Percentiles rank a stretch among this genome's conserved stretches.
phyloP scores from a whole-genome alignment of 441 rosid species.

The Erodium trifolium region DNA sequence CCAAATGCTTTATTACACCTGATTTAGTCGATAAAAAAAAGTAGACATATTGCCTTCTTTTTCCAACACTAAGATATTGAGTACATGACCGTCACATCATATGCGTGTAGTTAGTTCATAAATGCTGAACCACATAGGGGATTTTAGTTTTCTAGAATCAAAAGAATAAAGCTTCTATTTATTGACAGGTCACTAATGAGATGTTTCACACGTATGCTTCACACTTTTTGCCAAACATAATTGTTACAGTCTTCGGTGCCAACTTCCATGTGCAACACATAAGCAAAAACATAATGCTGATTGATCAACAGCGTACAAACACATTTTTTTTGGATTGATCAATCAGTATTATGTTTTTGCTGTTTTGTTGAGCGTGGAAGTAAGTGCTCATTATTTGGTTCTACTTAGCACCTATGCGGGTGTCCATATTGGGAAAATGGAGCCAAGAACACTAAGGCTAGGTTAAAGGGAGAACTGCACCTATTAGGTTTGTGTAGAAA shows the following conservation, averaged over 20 bases:
- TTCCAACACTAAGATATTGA: neutral
- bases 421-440: neutral
- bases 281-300: neutral
- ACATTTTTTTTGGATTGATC: too few species aligned
- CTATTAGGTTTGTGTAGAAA: neutral
- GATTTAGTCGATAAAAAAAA: too few species aligned
- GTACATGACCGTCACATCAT: too few species aligned
- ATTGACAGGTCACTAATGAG: neutral
- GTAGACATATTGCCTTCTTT: neutral
- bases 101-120: neutral
- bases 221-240: neutral
- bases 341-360: too few species aligned
- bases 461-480: neutral
- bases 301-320: neutral
- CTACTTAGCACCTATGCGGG: neutral
- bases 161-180: neutral
- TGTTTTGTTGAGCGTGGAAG: too few species aligned
- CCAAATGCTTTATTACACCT: too few species aligned
- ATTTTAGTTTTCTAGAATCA: neutral
- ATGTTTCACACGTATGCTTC: conserved; percentile 1
- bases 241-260: neutral
- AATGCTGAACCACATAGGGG: neutral
- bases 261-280: neutral
- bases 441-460: neutral
- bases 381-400: neutral